Evolutionary conservation across 768 basidiomycete genomes (phyloP), one percentile per base, ranked within the genome.

Genomic region (Hericium erinaceus): DNA sequence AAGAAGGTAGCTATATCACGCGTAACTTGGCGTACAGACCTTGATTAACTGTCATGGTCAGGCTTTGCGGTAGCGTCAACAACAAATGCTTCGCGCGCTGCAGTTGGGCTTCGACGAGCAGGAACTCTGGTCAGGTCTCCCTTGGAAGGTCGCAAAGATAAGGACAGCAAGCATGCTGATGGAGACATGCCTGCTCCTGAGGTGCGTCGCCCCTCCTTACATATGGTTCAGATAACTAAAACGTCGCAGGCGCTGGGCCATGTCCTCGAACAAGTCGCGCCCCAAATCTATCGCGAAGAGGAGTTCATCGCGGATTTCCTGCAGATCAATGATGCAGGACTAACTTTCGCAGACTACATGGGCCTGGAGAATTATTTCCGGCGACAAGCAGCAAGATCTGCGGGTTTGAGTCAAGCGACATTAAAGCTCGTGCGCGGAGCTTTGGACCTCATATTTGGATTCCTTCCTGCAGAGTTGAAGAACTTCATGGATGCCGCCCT

Each of bases 281-380:
- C 82, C 4, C 77, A 84, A 57, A 79, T 97, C n/a, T 84, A 87
- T 59, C 80, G 79, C 11, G 95, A 98, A 72, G 84, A 88, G 64
- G 85, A 85, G 37, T 98, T 97, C 71, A 84, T 97, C 60, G 81
- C 86, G 9, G 89, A 94, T 64, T 98, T 98, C 71, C 74, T 98
- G 51, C 93, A 94, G 67, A 88, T 97, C 67, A 92, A 92, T 61
- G 89, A 95, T 60, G 80, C 84, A 20, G 84, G 84, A 16, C 78
- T 93, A 13, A 97, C 95, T 1, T 98, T 93, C 69, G 95, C 95
- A 13, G 95, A 98, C 72, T 93, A 95, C 64, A 91, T 92, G 83
- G 84, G 84, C 48, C 74, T 98, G 58, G 95, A 98, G 67, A 92
- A 84, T 59, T 98, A 97, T 71, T 97, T 97, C 75, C 80, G 92